These are phyloP conservation scores for Arctostaphylos glauca DNA, from an alignment of 148 eudicot species.

Conservation along the genomic window DNA sequence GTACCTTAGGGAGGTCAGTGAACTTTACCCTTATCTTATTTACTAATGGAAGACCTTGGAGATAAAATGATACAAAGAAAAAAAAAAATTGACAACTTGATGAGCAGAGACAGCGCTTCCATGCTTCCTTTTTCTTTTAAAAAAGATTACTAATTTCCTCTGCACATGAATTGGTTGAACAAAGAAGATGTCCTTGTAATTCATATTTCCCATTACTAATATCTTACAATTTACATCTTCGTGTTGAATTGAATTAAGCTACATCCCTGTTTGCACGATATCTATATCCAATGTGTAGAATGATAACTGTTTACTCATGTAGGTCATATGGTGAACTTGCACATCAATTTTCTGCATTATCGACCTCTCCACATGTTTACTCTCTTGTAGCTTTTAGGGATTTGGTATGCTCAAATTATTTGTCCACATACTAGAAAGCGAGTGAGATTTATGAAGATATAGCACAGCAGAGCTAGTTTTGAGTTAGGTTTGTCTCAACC, in stretches of 20 bases:
- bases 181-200: neutral
- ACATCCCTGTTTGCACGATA: neutral
- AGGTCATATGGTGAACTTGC: neutral
- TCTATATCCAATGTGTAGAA: neutral
- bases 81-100: neutral
- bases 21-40: too few relatives aligned
- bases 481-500: too few relatives aligned
- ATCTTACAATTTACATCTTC: neutral
- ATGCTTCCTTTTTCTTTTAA: neutral
- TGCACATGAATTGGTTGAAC: neutral
- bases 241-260: neutral
- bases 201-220: neutral
- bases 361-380: neutral
- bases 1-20: too few relatives aligned
- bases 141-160: neutral
- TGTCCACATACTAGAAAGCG: conserved; percentile 57
- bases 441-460: conserved; percentile 67
- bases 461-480: too few relatives aligned
- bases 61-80: neutral
- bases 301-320: neutral
- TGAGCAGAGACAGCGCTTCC: conserved; percentile 2
- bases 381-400: neutral
- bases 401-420: conserved; percentile 1
- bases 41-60: neutral
- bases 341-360: neutral